Conservation (phyloP, 1,284 basidiomycete genomes). For the Cutaneotrichosporon cavernicola region DNA sequence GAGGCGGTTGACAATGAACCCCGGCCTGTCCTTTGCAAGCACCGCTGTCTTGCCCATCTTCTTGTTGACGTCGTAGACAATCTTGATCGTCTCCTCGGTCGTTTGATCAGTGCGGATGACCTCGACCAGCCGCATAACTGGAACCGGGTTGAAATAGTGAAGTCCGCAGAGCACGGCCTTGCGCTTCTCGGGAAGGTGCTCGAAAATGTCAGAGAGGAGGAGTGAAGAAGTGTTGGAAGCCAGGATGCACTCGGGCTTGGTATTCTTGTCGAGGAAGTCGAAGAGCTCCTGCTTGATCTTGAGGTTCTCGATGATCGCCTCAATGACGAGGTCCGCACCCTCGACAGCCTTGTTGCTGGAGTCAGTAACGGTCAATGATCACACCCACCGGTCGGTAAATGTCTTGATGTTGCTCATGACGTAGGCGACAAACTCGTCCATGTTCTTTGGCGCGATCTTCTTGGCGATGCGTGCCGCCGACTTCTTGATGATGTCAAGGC, state of each 20-base stretch:
- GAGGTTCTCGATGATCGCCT: constrained; percentile 61
- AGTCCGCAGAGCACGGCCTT: constrained; percentile 56
- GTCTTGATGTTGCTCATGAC: constrained; percentile 56
- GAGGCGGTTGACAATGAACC: constrained; percentile 60
- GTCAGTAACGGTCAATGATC: neutral
- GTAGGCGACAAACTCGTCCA: constrained; percentile 46
- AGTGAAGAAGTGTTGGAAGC: constrained; percentile 60
- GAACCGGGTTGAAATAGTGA: constrained; percentile 58
- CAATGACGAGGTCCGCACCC: constrained; percentile 58
- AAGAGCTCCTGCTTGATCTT: constrained; percentile 60
- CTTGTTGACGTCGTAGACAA: constrained; percentile 56
- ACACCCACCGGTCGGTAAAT: constrained; percentile 55
- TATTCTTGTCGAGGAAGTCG: constrained; percentile 54
- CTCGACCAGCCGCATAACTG: constrained; percentile 61
- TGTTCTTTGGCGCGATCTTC: constrained; percentile 54
- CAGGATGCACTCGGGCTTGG: constrained; percentile 52
- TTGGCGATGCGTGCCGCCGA: constrained; percentile 58
- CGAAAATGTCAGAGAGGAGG: constrained; percentile 57
- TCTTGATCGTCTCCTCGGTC: constrained; percentile 53
- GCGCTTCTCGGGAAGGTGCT: constrained; percentile 41
- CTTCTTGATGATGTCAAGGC: constrained; percentile 58
- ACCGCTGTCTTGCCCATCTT: constrained; percentile 59
- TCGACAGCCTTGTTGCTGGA: constrained; percentile 54
- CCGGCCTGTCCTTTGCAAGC: constrained; percentile 58
- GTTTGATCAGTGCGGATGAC: constrained; percentile 58